These are phyloP conservation scores for Eucalyptus polybractea DNA, from an alignment of 345 rosid species.

Conservation along the genomic window DNA sequence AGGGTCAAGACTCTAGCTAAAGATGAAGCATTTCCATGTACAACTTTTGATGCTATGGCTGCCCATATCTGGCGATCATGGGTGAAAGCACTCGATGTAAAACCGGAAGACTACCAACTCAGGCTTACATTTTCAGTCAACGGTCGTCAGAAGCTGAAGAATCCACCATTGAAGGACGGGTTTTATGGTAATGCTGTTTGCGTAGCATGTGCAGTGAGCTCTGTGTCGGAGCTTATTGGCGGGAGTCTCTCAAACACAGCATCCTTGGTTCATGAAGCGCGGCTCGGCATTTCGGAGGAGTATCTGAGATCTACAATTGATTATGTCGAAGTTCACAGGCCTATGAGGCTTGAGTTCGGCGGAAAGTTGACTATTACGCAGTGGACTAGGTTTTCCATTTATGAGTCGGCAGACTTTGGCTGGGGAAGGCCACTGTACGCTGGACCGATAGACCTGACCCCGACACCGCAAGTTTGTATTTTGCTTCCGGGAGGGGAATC, in stretches of 20 bases:
- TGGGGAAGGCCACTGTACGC: constrained; percentile 84
- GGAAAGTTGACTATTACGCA: constrained; percentile 86
- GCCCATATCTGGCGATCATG: constrained; percentile 93
- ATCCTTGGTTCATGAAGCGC: constrained; percentile 48
- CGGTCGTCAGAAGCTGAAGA: constrained; percentile 51
- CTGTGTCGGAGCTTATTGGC: constrained; percentile 35
- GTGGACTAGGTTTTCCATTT: constrained; percentile 78
- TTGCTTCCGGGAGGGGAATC: constrained; percentile 61
- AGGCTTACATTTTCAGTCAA: constrained; percentile 86
- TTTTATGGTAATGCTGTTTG: constrained; percentile 81
- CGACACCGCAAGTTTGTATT: constrained; percentile 87
- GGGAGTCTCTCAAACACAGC: constrained; percentile 37
- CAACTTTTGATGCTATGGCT: constrained; percentile 76
- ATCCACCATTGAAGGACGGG: constrained; percentile 46
- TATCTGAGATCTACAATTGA: constrained; percentile 63
- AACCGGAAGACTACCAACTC: constrained; percentile 52
- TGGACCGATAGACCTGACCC: constrained; percentile 80
- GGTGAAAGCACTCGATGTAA: constrained; percentile 81
- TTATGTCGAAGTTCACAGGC: constrained; percentile 54
- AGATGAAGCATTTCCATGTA: constrained; percentile 26
- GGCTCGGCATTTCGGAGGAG: constrained; percentile 58
- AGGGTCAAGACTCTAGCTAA: constrained; percentile 50
- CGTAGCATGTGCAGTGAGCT: constrained; percentile 62
- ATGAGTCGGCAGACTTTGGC: constrained; percentile 82
- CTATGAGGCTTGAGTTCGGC: constrained; percentile 72